Evolutionary conservation across 2,329 filamentous ascomycete species (phyloP), one percentile per base, ranked within the genome.

Genomic region (Thielaviopsis punctulata): DNA sequence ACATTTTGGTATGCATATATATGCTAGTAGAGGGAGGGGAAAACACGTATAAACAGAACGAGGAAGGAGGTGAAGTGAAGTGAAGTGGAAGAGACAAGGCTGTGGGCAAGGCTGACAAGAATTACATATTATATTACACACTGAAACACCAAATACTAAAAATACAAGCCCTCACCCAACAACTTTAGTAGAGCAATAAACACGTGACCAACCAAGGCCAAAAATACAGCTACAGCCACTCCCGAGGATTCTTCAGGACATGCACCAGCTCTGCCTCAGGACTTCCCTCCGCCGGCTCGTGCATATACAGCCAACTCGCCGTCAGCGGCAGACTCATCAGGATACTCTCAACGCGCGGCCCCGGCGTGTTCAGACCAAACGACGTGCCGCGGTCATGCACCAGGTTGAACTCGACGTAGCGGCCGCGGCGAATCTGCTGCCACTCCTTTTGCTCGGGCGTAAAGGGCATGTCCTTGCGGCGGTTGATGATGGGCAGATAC

Each of bases 361-460:
- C 87, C 0, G 92, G 92, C 0, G 90, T 95, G 62, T 92, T 92
- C 57, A 98, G 70, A 1, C 92, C 92, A 66, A 98, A 98, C 7
- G 85, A 82, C 2, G 92, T 98, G 2, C 92, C 92, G 23, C 92
- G 79, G 69, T 98, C 92, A 68, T 98, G 89, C 52, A 98, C 87
- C 36, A 98, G 75, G 68, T 98, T 98, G 68, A 98, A 98, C 68
- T 98, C 92, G 57, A 98, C 92, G 64, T 98, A 98, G 61, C 88
- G 76, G n/a, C 92, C 92, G 58, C 92, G 73, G 48, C 92, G 77
- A 57, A 98, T 73, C 70, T 96, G 92, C 70, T 98, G 92, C 92
- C 92, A 98, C 58, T 86, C 79, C 72, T 95, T 95, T 69, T 95
- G 85, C 59, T 81, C 74, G 47, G 84, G 82, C 0, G 80, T 89